phyloP scores from a whole-genome alignment of 352 stramenopile genomes.

The Globisporangium iwayamae region DNA sequence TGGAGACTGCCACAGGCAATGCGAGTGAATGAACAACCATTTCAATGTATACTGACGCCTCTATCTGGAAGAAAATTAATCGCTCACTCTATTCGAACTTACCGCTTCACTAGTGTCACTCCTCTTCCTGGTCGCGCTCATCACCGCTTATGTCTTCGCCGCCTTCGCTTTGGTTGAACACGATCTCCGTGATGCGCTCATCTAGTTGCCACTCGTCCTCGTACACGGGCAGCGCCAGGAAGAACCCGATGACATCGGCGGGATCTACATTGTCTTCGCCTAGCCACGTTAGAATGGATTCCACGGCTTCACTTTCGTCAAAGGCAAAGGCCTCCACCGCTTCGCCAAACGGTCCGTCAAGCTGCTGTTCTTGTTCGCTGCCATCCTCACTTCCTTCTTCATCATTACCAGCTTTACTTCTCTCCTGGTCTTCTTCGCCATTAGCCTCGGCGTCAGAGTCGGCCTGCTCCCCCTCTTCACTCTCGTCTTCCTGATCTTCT shows the following conservation, averaged over 20 bases:
- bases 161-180: conserved; percentile 48
- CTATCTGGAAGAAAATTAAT: neutral
- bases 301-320: conserved; percentile 41
- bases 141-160: conserved; percentile 1
- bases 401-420: neutral
- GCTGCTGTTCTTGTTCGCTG: neutral
- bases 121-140: conserved; percentile 13
- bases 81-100: conserved; percentile 15
- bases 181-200: conserved; percentile 71
- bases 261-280: conserved; percentile 44
- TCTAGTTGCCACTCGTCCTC: conserved; percentile 81
- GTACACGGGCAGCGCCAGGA: conserved; percentile 58
- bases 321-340: conserved; percentile 56
- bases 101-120: conserved; percentile 16
- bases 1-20: neutral
- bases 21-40: neutral
- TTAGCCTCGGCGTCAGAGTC: neutral
- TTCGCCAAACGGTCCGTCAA: conserved; percentile 44
- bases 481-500: conserved; percentile 18
- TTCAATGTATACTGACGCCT: neutral
- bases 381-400: neutral
- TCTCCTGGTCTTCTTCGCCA: conserved; percentile 14
- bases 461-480: conserved; percentile 19
- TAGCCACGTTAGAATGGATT: conserved; percentile 47
- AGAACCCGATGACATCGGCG: conserved; percentile 63